Conservation (phyloP, 2,329 filamentous ascomycete genomes). For the Colletotrichum cordylinicola region DNA sequence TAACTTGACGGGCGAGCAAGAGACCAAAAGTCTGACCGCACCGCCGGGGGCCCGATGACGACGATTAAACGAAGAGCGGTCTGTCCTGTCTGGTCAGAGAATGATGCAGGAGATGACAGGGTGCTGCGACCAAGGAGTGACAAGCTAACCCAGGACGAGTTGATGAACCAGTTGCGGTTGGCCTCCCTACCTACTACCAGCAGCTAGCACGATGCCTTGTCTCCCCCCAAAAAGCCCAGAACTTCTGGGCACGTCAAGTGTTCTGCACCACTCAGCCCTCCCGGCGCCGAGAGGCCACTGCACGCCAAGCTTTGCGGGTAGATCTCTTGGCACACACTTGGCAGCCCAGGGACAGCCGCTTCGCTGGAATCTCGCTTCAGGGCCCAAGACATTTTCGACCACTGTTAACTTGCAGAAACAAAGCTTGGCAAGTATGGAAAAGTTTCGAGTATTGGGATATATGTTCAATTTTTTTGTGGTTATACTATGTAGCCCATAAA, state of each 20-base stretch:
- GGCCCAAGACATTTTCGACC: background rate
- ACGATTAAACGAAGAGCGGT: background rate
- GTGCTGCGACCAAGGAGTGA: background rate
- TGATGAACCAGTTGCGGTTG: background rate
- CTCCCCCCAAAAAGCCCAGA: background rate
- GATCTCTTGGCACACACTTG: constrained; percentile 19
- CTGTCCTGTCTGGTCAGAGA: background rate
- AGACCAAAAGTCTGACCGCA: background rate
- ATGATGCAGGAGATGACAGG: background rate
- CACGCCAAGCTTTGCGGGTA: constrained; percentile 19
- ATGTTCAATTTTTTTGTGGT: background rate
- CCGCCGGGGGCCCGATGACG: background rate
- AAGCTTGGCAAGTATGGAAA: background rate
- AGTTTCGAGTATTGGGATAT: background rate
- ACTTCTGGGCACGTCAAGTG: background rate
- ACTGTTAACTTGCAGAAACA: background rate
- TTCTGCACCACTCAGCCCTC: background rate
- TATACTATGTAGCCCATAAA: background rate
- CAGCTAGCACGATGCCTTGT: background rate
- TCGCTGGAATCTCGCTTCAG: background rate
- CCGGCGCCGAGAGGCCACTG: background rate
- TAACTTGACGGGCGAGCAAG: background rate
- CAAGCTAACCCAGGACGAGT: background rate
- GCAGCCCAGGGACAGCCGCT: constrained; percentile 2
- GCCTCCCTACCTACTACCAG: background rate